A percentile compares a stretch with the other conserved stretches of the same genome.
Evolutionary conservation across 1,284 basidiomycete species (phyloP).

Genomic region (Cystobasidium sp.): DNA sequence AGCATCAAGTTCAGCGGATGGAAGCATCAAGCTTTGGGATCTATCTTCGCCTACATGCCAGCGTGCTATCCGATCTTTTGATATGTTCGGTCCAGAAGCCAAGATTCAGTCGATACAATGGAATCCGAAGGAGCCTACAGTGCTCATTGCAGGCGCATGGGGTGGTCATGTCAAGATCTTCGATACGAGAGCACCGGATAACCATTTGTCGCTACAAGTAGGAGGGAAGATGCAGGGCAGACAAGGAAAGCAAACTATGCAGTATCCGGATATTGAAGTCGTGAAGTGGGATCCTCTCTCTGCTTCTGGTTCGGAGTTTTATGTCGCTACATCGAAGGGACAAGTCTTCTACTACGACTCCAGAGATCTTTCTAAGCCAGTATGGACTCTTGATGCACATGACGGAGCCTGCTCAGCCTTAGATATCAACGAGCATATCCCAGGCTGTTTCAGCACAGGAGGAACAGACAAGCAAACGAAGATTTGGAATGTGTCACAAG

Average conservation of each 20-base stretch:
- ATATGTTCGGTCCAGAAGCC: conserved; percentile 73
- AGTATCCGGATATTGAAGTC: conserved; percentile 87
- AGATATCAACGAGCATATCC: conserved; percentile 88
- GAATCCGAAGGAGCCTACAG: conserved; percentile 84
- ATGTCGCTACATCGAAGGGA: conserved; percentile 80
- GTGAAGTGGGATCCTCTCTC: conserved; percentile 83
- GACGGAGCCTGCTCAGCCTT: conserved; percentile 90
- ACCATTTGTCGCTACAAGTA: conserved; percentile 51
- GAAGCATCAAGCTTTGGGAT: conserved; percentile 98
- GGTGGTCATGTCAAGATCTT: conserved; percentile 92
- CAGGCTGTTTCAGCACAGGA: conserved; percentile 88
- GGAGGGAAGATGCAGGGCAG: conserved; percentile 62
- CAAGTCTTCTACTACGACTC: conserved; percentile 89
- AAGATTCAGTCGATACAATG: conserved; percentile 98
- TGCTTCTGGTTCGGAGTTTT: conserved; percentile 69
- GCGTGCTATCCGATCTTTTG: conserved; percentile 76
- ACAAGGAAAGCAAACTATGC: conserved; percentile 66
- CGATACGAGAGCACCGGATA: conserved; percentile 81
- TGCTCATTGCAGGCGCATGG: conserved; percentile 88
- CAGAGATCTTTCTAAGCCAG: conserved; percentile 69
- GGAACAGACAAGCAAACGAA: conserved; percentile 91
- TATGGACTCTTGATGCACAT: conserved; percentile 92
- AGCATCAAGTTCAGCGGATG: conserved; percentile 89
- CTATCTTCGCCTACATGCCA: conserved; percentile 66
- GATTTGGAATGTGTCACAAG: conserved; percentile 80